phyloP scores from a whole-genome alignment of 2,329 filamentous ascomycete species.

The Curvularia sp. region DNA sequence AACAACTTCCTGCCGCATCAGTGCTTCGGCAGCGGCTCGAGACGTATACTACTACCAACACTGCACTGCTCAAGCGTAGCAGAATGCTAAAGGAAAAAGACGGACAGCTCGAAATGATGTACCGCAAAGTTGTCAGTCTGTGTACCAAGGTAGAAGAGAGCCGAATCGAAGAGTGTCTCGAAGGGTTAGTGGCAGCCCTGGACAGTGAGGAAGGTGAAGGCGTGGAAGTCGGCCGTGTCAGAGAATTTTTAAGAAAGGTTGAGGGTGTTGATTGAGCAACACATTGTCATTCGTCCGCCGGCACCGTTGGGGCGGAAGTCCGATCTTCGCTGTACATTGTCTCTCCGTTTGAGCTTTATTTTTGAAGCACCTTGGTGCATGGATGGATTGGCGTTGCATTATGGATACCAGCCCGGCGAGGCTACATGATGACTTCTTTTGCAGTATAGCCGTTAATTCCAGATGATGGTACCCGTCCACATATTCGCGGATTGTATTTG shows the following conservation, averaged over 20 bases:
- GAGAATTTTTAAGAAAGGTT: constrained; percentile 80
- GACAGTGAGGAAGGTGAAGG: constrained; percentile 78
- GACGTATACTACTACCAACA: constrained; percentile 74
- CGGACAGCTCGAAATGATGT: constrained; percentile 84
- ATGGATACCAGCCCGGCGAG: constrained; percentile 6
- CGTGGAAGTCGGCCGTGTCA: constrained; percentile 76
- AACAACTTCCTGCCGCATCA: constrained; percentile 31
- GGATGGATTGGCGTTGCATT: constrained; percentile 1
- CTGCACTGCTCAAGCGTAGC: constrained; percentile 71
- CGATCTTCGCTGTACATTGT: background rate
- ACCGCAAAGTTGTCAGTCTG: constrained; percentile 84
- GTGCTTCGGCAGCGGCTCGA: constrained; percentile 70
- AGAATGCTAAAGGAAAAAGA: constrained; percentile 77
- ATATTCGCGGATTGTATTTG: background rate
- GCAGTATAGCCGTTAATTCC: background rate
- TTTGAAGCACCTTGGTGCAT: background rate
- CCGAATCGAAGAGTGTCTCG: constrained; percentile 81
- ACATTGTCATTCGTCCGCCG: background rate
- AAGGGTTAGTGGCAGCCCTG: constrained; percentile 81
- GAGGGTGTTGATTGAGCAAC: constrained; percentile 62
- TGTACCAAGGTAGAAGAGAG: constrained; percentile 82
- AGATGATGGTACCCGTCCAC: background rate
- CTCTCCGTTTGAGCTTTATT: background rate
- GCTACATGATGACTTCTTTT: background rate
- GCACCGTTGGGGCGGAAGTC: background rate